Percentiles rank a stretch among this genome's conserved stretches.
These are phyloP conservation scores for Sugiyamaella americana DNA, from an alignment of 805 yeast species.

Conservation along the genomic window DNA sequence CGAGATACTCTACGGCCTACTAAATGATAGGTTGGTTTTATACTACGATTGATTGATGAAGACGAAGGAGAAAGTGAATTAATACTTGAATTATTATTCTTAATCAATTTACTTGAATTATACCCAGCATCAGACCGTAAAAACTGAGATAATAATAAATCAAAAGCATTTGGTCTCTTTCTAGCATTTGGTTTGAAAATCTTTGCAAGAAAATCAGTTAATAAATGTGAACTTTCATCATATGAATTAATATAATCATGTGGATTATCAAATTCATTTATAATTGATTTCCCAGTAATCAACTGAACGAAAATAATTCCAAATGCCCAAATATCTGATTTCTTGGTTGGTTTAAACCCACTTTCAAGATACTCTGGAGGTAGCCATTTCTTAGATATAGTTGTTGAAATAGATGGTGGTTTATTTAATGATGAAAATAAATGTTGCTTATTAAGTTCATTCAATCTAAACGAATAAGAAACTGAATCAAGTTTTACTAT, in stretches of 20 bases:
- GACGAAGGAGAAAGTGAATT: neutral
- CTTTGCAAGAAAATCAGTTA: slow-evolving; percentile 58
- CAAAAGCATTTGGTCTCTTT: slow-evolving; percentile 76
- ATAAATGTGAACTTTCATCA: slow-evolving; percentile 44
- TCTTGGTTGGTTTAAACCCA: slow-evolving; percentile 52
- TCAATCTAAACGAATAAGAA: slow-evolving; percentile 24
- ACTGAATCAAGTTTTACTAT: slow-evolving; percentile 25
- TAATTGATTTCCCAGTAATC: slow-evolving; percentile 52
- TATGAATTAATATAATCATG: slow-evolving; percentile 50
- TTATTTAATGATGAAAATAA: slow-evolving; percentile 21
- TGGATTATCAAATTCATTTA: slow-evolving; percentile 53
- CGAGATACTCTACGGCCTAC: neutral
- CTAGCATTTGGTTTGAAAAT: slow-evolving; percentile 62
- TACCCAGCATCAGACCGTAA: slow-evolving; percentile 45
- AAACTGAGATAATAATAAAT: slow-evolving; percentile 76
- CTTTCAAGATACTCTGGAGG: slow-evolving; percentile 66
- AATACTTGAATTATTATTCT: neutral
- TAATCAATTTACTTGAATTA: neutral
- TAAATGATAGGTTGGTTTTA: neutral
- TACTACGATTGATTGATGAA: neutral
- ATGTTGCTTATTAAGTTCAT: slow-evolving; percentile 31
- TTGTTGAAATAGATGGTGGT: slow-evolving; percentile 1
- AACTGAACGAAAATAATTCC: slow-evolving; percentile 72
- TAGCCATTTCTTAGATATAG: slow-evolving; percentile 42
- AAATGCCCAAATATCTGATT: slow-evolving; percentile 90